Evolutionary conservation across 2,329 filamentous ascomycete species (phyloP).

Genomic region (Macrophomina phaseolina): DNA sequence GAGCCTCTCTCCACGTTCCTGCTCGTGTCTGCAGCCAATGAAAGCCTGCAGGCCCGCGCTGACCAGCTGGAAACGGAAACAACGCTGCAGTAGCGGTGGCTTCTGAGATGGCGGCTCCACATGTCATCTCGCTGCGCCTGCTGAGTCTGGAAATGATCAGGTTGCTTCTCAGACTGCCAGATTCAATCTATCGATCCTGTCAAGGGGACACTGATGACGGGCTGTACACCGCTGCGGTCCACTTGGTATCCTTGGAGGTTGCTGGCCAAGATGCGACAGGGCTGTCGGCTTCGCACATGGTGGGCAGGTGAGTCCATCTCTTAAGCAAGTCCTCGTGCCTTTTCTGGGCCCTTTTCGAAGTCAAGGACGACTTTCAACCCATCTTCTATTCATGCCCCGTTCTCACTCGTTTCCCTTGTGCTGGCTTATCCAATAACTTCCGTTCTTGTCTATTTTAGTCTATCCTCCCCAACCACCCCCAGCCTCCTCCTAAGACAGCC

Average conservation of each 20-base stretch:
- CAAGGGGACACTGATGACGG: slow-evolving; percentile 8
- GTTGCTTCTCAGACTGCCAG: slow-evolving; percentile 9
- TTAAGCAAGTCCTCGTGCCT: slow-evolving; percentile 12
- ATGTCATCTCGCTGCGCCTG: slow-evolving; percentile 19
- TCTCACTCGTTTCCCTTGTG: background rate
- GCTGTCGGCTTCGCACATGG: slow-evolving; percentile 14
- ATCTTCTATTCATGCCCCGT: background rate
- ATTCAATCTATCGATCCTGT: slow-evolving; percentile 16
- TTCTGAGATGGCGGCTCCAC: slow-evolving; percentile 2
- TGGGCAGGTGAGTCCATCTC: background rate
- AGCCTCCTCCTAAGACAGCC: background rate
- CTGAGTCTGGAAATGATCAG: slow-evolving; percentile 21
- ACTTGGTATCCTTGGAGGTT: slow-evolving; percentile 3
- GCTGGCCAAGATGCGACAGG: slow-evolving; percentile 10
- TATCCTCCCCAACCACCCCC: background rate
- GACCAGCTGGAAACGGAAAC: slow-evolving; percentile 5
- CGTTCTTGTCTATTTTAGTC: slow-evolving; percentile 8
- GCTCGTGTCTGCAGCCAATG: background rate
- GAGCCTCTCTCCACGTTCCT: slow-evolving; percentile 19
- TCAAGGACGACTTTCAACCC: background rate
- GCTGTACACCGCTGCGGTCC: slow-evolving; percentile 12
- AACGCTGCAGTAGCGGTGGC: slow-evolving; percentile 14
- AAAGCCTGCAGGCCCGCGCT: background rate
- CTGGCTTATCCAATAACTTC: background rate
- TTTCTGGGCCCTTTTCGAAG: background rate